Evolutionary conservation across 495 filamentous ascomycete species (phyloP), one percentile per base, ranked within the genome.

Genomic region (Aspergillus haitiensis): DNA sequence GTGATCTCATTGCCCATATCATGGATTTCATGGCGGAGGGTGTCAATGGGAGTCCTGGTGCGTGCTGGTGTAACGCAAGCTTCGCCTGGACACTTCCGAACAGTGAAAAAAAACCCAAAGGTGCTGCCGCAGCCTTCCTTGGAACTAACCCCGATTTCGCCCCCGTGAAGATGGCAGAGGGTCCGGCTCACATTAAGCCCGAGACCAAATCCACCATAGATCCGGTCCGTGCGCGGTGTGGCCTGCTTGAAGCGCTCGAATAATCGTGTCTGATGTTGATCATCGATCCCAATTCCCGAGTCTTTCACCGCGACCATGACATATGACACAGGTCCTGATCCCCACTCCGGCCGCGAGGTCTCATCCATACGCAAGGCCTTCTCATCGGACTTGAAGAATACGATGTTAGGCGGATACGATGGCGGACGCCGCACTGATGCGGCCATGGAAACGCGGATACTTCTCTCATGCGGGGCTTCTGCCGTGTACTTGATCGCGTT

Each of bases 191-290:
- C 92, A 73, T 92, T 95, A 5, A 96, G 77, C 0, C 91, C 91
- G 3, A 96, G 79, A 0, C 92, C 91, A 6, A 86, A 91, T 4
- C 91, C 91, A 16, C 91, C 91, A 60, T 94, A 95, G 39, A 88
- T 83, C 1, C 90, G 83, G 57, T 93, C 89, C 0, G 91, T 93
- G 42, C 86, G 80, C 3, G 90, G 89, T 21, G 82, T 87, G 0
- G 88, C 87, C 72, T 94, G 90, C 4, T 87, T 89, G 72, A 95
- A 95, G 11, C 91, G 81, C 53, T 88, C 84, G 68, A 96, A 96
- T 0, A 96, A 77, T 7, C 86, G 75, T 56, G 87, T 86, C 69
- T 86, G 89, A 64, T 91, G 87, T 53, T 88, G 81, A 18, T 86
- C 83, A 57, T 78, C 88, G 31, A 96, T 78, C 0, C 91, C 91